Base-by-base conservation (phyloP, 2,329 filamentous ascomycete species). In the Neocatenulostroma microsporum region DNA sequence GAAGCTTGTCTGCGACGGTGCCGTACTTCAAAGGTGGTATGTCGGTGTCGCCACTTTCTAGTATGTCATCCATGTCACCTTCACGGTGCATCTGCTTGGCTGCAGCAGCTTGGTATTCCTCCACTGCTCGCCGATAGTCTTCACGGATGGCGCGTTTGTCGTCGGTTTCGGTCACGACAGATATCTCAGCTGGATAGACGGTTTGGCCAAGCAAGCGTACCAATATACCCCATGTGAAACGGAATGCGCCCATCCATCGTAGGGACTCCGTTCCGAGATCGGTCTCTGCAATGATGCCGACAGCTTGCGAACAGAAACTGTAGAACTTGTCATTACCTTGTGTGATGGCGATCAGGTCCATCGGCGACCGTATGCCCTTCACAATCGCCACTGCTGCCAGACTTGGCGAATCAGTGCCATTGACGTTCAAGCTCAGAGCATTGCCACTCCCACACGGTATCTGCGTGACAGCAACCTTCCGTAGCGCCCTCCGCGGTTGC, bases 381-480 rank as follows among this genome's bases (percentile, higher is more conserved):
- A 95, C 76, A 30, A 95, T 79, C 17, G 78, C 80, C 42, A 96
- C 66, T 1, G 89, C 85, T 1, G 88, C 86, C 30, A 84, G 60
- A 41, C 78, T 83, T 7, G 83, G 74, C 45, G 75, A 78, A 45
- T 81, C 74, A 1, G 87, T 88, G 4, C 89, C 91, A 48, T 85
- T 86, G 30, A 93, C 65, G 59, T 95, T 96, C 66, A 82, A 80
- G 45, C 84, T 84, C 78, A 96, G 83, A 15, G 85, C 91, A 60
- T 98, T 98, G 5, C 91, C 91, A 33, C 84, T 91, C 11, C 91
- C 91, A 55, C 88, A 94, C 1, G 91, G 91, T 23, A 98, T 72
- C 55, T 94, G 85, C 15, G 80, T 81, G 2, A 98, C 78, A 1
- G 91, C 84, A 11, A 96, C 65, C 52, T 80, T 83, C 15, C 70